Base-by-base conservation (phyloP, 2,329 filamentous ascomycete species). In the Aspergillus udagawae region DNA sequence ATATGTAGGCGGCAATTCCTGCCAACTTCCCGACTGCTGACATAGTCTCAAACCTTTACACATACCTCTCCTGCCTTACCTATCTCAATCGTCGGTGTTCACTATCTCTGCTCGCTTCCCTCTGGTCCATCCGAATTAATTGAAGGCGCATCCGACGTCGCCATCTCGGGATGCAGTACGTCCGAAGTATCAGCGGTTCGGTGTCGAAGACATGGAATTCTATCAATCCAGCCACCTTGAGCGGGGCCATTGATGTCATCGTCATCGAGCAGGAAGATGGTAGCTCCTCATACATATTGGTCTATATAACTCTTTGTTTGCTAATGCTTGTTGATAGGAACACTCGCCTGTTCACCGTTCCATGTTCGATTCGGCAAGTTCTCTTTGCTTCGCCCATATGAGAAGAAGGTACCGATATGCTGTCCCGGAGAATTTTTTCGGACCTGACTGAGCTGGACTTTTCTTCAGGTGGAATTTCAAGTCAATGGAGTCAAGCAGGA, bases 191-290 rank as follows among this genome's bases (percentile, higher is more conserved):
- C 68, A 94, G 91, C 76, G 92, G 92, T 73, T 95, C 92, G 53
- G 93, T 99, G 68, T 96, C 92, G 67, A 97, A 94, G 79, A 93
- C 94, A 75, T 99, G 94, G 94, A 99, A 99, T 77, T 97, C 92
- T 27, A 96, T 99, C 82, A 99, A 99, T 76, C 94, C 94, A 52
- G 92, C 94, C 48, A 99, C 94, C 12, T 85, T 99, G 56, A 96
- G 91, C 78, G 94, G 94, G 70, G 94, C 94, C 70, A 97, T 99
- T 78, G 94, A 99, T 82, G 93, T 97, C 66, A 96, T 99, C 65
- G 93, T 99, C 55, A 92, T 99, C 58, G 92, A 99, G 76, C 92
- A 95, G 66, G 91, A 93, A 72, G 94, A 99, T 82, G 94, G 91
- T 79, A 82, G 80, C 72, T 59, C 35, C n/a, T 53, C 12, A 25